These are phyloP conservation scores for Hippophae rhamnoides DNA, from an alignment of 306 rosid species.

Conservation along the genomic window DNA sequence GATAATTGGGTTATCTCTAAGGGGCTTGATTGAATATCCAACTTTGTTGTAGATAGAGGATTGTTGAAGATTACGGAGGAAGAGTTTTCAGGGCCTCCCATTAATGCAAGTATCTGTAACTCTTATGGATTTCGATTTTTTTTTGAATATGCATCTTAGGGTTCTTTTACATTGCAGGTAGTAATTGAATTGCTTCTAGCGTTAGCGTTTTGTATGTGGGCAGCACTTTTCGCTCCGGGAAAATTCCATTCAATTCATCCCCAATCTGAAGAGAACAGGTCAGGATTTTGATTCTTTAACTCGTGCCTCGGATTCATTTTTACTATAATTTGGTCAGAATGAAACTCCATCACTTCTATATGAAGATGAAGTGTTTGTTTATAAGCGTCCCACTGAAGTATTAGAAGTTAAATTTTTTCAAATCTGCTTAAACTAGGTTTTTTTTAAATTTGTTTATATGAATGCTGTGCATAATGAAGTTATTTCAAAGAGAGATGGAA, in stretches of 20 bases:
- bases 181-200: conserved; percentile 53
- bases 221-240: conserved; percentile 63
- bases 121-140: conserved; percentile 4
- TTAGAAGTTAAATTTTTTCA: neutral
- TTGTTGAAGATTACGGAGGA: conserved; percentile 82
- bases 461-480: too few relatives aligned
- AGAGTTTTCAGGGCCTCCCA: conserved; percentile 80
- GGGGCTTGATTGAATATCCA: conserved; percentile 14
- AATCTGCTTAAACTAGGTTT: too few relatives aligned
- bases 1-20: neutral
- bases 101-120: conserved; percentile 29
- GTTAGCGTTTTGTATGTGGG: conserved; percentile 56
- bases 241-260: conserved; percentile 63
- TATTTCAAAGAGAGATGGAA: too few relatives aligned
- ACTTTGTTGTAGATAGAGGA: conserved; percentile 52
- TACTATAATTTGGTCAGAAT: neutral
- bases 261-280: conserved; percentile 80
- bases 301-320: neutral
- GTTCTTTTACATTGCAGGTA: conserved; percentile 40
- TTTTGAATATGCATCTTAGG: neutral
- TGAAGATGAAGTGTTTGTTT: neutral
- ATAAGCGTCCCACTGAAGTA: neutral
- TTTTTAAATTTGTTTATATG: too few relatives aligned
- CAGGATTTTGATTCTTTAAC: neutral
- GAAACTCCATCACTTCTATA: neutral